Percentiles rank a stretch among this genome's conserved stretches.
Conservation (phyloP, 2,329 filamentous ascomycete species). For the Calonectria naviculata region DNA sequence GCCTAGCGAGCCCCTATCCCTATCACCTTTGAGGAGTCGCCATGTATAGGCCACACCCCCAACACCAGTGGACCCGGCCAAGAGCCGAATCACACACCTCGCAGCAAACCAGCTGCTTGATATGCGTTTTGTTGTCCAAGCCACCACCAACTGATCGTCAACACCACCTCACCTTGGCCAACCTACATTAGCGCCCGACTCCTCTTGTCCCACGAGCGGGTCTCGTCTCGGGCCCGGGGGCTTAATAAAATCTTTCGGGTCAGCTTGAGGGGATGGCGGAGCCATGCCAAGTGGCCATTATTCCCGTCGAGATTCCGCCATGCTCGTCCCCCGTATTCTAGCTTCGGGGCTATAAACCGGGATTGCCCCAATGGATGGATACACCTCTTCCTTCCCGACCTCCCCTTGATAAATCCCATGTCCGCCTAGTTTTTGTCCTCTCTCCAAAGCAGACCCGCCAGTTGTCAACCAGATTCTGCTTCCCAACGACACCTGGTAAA, state of each 20-base stretch:
- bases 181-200: conserved; percentile 31
- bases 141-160: conserved; percentile 14
- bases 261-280: conserved; percentile 31
- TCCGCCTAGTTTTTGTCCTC: neutral
- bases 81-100: neutral
- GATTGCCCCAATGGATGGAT: conserved; percentile 29
- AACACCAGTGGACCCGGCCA: neutral
- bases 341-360: conserved; percentile 33
- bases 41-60: neutral
- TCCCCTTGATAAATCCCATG: neutral
- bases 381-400: conserved; percentile 17
- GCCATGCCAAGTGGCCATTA: conserved; percentile 32
- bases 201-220: conserved; percentile 30
- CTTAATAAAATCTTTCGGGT: conserved; percentile 17
- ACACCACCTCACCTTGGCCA: conserved; percentile 20
- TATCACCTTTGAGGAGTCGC: neutral
- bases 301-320: conserved; percentile 40
- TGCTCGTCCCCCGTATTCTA: conserved; percentile 32
- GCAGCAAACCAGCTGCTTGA: conserved; percentile 1
- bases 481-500: neutral
- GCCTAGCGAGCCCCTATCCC: neutral
- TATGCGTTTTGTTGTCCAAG: conserved; percentile 11
- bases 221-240: conserved; percentile 23
- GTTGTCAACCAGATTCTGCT: neutral
- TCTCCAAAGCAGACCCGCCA: neutral